These are phyloP conservation scores for Gaillardinia entomophila DNA, from an alignment of 805 yeast genomes.

Conservation along the genomic window DNA sequence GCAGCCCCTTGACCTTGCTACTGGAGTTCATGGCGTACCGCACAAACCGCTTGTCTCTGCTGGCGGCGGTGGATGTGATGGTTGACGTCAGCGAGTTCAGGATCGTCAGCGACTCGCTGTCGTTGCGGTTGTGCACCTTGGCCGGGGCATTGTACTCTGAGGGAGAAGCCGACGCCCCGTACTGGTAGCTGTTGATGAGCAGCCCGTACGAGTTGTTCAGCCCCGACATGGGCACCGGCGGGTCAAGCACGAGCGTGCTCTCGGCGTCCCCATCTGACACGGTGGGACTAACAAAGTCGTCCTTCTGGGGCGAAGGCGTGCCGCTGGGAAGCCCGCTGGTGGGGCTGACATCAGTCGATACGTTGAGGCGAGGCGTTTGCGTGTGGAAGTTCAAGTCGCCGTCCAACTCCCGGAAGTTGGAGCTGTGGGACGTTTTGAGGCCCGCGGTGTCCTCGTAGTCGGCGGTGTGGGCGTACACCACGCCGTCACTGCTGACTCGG, in stretches of 20 bases:
- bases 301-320: neutral
- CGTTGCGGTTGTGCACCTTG: slow-evolving; percentile 21
- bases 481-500: neutral
- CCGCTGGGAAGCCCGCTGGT: neutral
- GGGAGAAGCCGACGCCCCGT: neutral
- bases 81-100: slow-evolving; percentile 29
- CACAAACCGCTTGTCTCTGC: slow-evolving; percentile 35
- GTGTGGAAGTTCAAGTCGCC: neutral
- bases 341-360: neutral
- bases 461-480: neutral
- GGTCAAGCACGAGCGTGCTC: neutral
- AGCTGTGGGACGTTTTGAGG: neutral
- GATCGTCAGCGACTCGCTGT: slow-evolving; percentile 29
- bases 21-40: slow-evolving; percentile 39
- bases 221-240: neutral
- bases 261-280: neutral
- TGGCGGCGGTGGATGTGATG: slow-evolving; percentile 19
- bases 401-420: neutral
- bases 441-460: neutral
- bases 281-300: neutral
- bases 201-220: neutral
- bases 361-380: neutral
- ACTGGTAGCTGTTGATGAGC: neutral
- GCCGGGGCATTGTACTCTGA: neutral
- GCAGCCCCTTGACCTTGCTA: slow-evolving; percentile 6